Conservation (phyloP, 225 moss, liverwort and hornwort species). For the Straminergon stramineum region DNA sequence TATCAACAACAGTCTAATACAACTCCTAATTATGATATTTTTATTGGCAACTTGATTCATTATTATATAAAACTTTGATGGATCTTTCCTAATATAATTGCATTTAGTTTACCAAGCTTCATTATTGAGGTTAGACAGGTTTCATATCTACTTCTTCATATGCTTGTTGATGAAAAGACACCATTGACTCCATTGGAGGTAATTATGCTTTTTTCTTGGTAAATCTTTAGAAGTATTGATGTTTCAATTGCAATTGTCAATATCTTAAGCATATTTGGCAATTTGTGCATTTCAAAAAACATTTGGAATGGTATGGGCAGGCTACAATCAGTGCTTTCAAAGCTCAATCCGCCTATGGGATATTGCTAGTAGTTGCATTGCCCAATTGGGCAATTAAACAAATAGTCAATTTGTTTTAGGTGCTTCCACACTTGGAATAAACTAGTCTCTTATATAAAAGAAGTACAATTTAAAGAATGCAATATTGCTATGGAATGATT, state of each 20-base stretch:
- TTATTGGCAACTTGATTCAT: background rate
- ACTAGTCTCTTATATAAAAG: background rate
- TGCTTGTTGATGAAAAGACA: background rate
- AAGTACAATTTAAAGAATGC: background rate
- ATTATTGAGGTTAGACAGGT: background rate
- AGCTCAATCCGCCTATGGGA: background rate
- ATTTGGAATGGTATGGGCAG: background rate
- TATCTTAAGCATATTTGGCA: background rate
- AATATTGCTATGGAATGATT: background rate
- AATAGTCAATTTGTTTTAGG: constrained; percentile 62
- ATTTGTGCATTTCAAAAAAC: background rate
- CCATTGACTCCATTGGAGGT: background rate
- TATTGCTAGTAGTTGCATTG: constrained; percentile 21
- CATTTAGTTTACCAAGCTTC: background rate
- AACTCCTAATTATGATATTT: background rate
- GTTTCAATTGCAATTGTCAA: background rate
- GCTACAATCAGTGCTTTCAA: constrained; percentile 13
- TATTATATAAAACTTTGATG: background rate
- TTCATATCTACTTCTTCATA: background rate
- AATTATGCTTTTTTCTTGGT: background rate
- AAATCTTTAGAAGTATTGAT: background rate
- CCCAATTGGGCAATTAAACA: constrained; percentile 56
- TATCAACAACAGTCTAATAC: background rate
- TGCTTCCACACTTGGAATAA: background rate
- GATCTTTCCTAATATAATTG: no score